Conservation (phyloP, 768 basidiomycete species). For the Cystofilobasidium macerans region DNA sequence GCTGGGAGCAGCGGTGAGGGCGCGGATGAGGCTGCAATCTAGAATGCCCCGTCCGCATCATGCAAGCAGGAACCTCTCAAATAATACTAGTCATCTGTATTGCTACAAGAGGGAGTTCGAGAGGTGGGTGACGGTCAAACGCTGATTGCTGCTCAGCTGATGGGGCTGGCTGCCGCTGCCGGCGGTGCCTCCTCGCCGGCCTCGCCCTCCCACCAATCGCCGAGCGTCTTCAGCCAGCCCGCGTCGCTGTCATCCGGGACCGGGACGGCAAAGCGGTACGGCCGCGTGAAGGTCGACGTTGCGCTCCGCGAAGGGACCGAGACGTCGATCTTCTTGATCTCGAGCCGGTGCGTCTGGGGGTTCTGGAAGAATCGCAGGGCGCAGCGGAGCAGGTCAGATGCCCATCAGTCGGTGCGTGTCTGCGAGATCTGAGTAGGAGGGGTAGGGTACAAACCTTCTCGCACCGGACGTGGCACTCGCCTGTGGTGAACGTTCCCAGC, state of each 20-base stretch:
- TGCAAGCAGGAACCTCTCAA: too few relatives aligned
- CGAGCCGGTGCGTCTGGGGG: neutral
- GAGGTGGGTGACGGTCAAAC: too few relatives aligned
- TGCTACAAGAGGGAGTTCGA: too few relatives aligned
- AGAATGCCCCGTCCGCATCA: too few relatives aligned
- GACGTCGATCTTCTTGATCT: neutral
- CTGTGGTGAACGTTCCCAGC: slow-evolving; percentile 21
- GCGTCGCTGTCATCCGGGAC: neutral
- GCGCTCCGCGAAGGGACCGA: neutral
- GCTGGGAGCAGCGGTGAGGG: too few relatives aligned
- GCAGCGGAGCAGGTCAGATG: neutral
- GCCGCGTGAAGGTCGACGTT: neutral
- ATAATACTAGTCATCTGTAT: too few relatives aligned
- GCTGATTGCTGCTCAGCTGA: too few relatives aligned
- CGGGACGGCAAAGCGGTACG: neutral
- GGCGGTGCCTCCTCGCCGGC: too few relatives aligned
- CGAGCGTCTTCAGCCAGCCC: neutral
- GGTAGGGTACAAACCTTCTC: slow-evolving; percentile 18
- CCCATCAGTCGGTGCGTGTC: too few relatives aligned
- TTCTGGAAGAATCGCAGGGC: neutral
- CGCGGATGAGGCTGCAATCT: too few relatives aligned
- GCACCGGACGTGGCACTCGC: slow-evolving; percentile 19
- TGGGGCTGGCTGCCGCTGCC: too few relatives aligned
- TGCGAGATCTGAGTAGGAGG: too few relatives aligned
- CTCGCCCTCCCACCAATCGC: neutral